Percentiles rank a stretch among this genome's conserved stretches.
phyloP scores from a whole-genome alignment of 2,329 filamentous ascomycete species.

The Fusarium azukiicola region DNA sequence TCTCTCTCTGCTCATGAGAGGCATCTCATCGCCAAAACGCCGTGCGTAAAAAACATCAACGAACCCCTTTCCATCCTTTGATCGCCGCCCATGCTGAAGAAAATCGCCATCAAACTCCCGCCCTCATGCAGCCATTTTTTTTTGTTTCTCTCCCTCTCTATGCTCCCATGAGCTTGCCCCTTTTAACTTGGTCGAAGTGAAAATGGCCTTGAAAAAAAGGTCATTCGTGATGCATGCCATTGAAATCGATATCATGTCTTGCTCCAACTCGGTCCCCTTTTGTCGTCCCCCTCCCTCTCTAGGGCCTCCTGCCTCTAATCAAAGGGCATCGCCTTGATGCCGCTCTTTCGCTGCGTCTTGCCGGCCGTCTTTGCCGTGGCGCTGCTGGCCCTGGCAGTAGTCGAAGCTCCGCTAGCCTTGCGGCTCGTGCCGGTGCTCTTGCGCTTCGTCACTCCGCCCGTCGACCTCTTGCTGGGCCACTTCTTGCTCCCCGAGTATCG shows the following conservation, averaged over 20 bases:
- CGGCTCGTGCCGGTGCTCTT: constrained; percentile 54
- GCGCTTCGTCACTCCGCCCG: constrained; percentile 57
- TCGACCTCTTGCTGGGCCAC: constrained; percentile 55
- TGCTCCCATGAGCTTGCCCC: constrained; percentile 20
- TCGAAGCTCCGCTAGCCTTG: constrained; percentile 58
- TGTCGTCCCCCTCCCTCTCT: neutral
- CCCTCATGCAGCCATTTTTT: constrained; percentile 29
- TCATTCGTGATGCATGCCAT: constrained; percentile 41
- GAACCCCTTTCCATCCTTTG: constrained; percentile 10
- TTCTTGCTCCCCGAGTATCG: constrained; percentile 55
- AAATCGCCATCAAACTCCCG: constrained; percentile 44
- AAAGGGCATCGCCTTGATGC: constrained; percentile 62
- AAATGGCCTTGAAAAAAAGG: constrained; percentile 38
- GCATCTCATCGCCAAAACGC: constrained; percentile 33
- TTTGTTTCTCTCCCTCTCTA: constrained; percentile 21
- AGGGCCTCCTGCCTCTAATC: neutral
- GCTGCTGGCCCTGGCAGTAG: constrained; percentile 48
- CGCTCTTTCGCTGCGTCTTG: constrained; percentile 59
- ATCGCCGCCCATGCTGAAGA: constrained; percentile 48
- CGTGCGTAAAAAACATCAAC: constrained; percentile 35
- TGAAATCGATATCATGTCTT: constrained; percentile 38
- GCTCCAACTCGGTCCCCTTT: constrained; percentile 27
- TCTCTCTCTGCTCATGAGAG: constrained; percentile 30
- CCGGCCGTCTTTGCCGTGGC: constrained; percentile 52
- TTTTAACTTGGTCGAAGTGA: constrained; percentile 31